phyloP scores from a whole-genome alignment of 441 rosid species.

The Pelargonium australe region DNA sequence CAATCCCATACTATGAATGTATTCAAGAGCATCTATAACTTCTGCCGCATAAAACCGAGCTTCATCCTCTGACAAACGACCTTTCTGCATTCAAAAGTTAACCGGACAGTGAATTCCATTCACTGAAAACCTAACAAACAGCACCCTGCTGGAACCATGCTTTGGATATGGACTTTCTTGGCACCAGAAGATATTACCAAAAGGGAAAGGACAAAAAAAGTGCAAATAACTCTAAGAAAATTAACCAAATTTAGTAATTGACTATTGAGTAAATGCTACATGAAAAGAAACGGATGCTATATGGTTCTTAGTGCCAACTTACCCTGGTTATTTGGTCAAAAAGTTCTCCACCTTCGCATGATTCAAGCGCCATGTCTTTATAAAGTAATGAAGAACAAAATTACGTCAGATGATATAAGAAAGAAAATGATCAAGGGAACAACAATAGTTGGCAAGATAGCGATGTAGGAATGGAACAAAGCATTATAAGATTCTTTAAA shows the following conservation, averaged over 20 bases:
- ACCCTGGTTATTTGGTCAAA: conserved; percentile 97
- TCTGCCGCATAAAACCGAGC: conserved; percentile 89
- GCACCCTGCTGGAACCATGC: conserved; percentile 7
- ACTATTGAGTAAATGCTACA: background rate
- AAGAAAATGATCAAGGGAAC: background rate
- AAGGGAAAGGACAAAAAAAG: background rate
- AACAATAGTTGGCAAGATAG: background rate
- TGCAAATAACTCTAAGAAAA: background rate
- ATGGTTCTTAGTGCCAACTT: conserved; percentile 31
- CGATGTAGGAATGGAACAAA: background rate
- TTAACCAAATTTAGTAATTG: background rate
- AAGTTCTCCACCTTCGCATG: conserved; percentile 98
- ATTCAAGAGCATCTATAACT: conserved; percentile 96
- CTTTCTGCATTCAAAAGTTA: conserved; percentile 53
- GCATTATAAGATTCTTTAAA: background rate
- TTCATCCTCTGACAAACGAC: conserved; percentile 72
- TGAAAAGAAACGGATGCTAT: background rate
- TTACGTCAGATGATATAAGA: background rate
- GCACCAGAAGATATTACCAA: no score
- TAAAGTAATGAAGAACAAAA: no score
- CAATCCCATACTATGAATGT: conserved; percentile 86
- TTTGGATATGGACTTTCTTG: background rate
- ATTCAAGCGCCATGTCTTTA: conserved; percentile 96
- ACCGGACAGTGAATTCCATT: conserved; percentile 12
- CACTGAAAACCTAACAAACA: conserved; percentile 9